These are phyloP conservation scores for Pseudonitzschia pungens DNA, from an alignment of 108 stramenopile genomes.

Conservation along the genomic window DNA sequence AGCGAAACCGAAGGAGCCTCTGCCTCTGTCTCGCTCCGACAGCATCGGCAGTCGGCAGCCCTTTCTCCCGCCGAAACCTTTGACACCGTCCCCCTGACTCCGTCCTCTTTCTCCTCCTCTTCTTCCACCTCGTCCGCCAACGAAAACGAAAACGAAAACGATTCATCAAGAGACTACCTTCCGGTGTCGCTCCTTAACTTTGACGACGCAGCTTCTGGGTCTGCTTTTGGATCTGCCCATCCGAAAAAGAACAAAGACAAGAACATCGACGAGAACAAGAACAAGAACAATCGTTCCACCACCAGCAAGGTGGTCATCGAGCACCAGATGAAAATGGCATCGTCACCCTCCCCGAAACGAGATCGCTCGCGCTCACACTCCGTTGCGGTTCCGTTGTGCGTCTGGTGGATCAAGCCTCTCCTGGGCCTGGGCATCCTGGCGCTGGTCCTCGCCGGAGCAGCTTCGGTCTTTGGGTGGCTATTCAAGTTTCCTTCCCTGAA, in stretches of 20 bases:
- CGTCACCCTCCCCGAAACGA: not conserved
- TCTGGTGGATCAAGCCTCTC: not conserved
- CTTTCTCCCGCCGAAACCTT: conserved; percentile 6
- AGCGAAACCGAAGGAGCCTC: not conserved
- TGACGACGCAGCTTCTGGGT: not conserved
- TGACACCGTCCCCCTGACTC: conserved; percentile 1
- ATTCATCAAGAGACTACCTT: not conserved
- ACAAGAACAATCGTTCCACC: not conserved
- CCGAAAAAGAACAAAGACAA: not conserved
- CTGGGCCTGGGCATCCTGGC: not conserved
- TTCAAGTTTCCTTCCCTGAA: conserved; percentile 42
- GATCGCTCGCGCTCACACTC: not conserved
- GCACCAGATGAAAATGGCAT: no score
- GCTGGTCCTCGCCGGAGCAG: not conserved
- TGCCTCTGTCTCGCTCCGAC: not conserved
- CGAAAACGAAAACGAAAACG: not conserved
- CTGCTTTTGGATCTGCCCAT: no score
- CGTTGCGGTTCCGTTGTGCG: not conserved
- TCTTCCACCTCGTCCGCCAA: not conserved
- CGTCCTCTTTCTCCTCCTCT: not conserved
- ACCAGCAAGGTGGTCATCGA: conserved; percentile 15
- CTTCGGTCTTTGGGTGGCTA: conserved; percentile 27
- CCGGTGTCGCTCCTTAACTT: not conserved
- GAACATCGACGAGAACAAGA: not conserved
- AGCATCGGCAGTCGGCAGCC: not conserved